phyloP scores from a whole-genome alignment of 2,329 filamentous ascomycete species.

The Paecilomyces variotii region DNA sequence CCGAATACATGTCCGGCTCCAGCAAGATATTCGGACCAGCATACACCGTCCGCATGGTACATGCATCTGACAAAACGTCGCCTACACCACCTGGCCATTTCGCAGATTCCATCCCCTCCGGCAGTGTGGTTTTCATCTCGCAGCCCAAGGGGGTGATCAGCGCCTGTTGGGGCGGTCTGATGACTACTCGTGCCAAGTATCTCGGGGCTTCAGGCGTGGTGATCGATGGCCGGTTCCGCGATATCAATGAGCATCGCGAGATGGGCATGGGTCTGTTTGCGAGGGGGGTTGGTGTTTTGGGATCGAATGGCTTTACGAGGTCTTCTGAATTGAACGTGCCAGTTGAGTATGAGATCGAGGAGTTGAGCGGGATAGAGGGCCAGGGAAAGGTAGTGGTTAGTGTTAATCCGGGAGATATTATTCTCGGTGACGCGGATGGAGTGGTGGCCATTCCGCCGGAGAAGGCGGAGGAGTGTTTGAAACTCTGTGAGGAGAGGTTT shows the following conservation, averaged over 20 bases:
- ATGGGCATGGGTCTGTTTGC: slow-evolving; percentile 25
- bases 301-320: slow-evolving; percentile 27
- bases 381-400: slow-evolving; percentile 10
- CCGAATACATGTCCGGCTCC: slow-evolving; percentile 9
- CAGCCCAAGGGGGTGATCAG: slow-evolving; percentile 25
- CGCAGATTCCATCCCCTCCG: slow-evolving; percentile 26
- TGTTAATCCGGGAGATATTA: slow-evolving; percentile 27
- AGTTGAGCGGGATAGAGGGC: neutral
- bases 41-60: slow-evolving; percentile 26
- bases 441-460: slow-evolving; percentile 1
- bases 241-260: slow-evolving; percentile 25
- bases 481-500: slow-evolving; percentile 24
- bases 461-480: slow-evolving; percentile 21
- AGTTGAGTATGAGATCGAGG: slow-evolving; percentile 19
- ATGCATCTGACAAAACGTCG: slow-evolving; percentile 19
- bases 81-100: slow-evolving; percentile 26
- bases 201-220: slow-evolving; percentile 30
- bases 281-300: slow-evolving; percentile 21
- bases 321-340: slow-evolving; percentile 28
- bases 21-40: slow-evolving; percentile 22
- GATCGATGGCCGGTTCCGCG: slow-evolving; percentile 32
- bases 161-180: slow-evolving; percentile 33
- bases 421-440: slow-evolving; percentile 28
- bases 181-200: slow-evolving; percentile 27
- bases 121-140: slow-evolving; percentile 29